Evolutionary conservation across 2,329 filamentous ascomycete genomes (phyloP).

Genomic region (Eutypella sp.): DNA sequence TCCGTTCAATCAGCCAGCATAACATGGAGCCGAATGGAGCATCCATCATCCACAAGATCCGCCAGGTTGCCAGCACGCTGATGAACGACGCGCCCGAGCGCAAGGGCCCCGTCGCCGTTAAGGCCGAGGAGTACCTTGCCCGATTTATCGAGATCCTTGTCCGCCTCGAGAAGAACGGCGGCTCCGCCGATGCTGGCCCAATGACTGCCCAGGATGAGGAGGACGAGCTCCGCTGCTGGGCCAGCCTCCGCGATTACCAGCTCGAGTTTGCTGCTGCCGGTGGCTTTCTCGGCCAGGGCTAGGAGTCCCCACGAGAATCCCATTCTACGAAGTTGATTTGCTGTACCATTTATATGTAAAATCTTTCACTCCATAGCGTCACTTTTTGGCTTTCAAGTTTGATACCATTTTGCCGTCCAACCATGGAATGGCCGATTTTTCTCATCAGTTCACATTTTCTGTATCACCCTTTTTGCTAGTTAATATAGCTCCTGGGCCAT

Average conservation of each 20-base stretch:
- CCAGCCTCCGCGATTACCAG: slow-evolving; percentile 74
- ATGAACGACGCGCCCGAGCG: slow-evolving; percentile 53
- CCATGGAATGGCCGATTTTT: too few relatives aligned
- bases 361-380: too few relatives aligned
- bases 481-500: too few relatives aligned
- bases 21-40: slow-evolving; percentile 72
- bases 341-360: too few relatives aligned
- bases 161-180: slow-evolving; percentile 60
- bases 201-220: slow-evolving; percentile 63
- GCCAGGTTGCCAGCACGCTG: slow-evolving; percentile 75
- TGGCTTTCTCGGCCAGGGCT: slow-evolving; percentile 37
- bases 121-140: slow-evolving; percentile 65
- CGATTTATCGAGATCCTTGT: slow-evolving; percentile 71
- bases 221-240: slow-evolving; percentile 71
- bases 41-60: slow-evolving; percentile 76
- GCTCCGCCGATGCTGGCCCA: slow-evolving; percentile 18
- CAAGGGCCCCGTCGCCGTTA: slow-evolving; percentile 46
- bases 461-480: too few relatives aligned
- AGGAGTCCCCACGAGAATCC: too few relatives aligned
- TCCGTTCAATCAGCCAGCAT: slow-evolving; percentile 74
- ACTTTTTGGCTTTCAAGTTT: too few relatives aligned
- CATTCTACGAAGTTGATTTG: too few relatives aligned
- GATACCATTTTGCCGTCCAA: too few relatives aligned
- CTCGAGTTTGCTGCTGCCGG: slow-evolving; percentile 63
- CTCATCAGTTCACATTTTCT: too few relatives aligned